phyloP scores from a whole-genome alignment of 2,329 filamentous ascomycete genomes.

The Xylaria digitata region DNA sequence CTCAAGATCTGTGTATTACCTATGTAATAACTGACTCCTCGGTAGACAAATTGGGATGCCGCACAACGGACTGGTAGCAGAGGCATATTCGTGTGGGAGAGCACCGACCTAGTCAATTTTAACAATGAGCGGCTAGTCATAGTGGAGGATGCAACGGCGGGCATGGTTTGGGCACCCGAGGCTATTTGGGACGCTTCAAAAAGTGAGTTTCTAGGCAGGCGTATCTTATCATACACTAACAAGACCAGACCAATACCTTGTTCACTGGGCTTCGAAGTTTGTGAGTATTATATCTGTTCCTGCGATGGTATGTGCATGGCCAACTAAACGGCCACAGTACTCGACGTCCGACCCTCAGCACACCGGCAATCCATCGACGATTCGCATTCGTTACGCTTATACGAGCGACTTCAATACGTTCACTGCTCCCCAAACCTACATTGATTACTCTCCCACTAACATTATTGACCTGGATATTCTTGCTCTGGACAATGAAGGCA shows the following conservation, averaged over 20 bases:
- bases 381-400: conserved; percentile 64
- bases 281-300: conserved; percentile 46
- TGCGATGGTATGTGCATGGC: no score
- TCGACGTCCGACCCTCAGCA: conserved; percentile 59
- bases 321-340: conserved; percentile 52
- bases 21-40: conserved; percentile 15
- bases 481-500: conserved; percentile 53
- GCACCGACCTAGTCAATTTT: conserved; percentile 63
- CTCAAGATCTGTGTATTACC: not conserved
- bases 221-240: conserved; percentile 21
- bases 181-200: conserved; percentile 63
- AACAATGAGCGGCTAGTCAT: conserved; percentile 59
- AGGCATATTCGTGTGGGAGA: conserved; percentile 67
- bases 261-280: conserved; percentile 62
- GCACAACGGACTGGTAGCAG: conserved; percentile 62
- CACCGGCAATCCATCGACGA: conserved; percentile 58
- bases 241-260: conserved; percentile 55
- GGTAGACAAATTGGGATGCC: conserved; percentile 63
- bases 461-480: conserved; percentile 70
- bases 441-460: conserved; percentile 59
- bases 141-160: conserved; percentile 64
- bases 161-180: conserved; percentile 69
- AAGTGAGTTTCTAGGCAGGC: conserved; percentile 41
- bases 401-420: conserved; percentile 67
- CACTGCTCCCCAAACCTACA: conserved; percentile 60